Evolutionary conservation across 495 filamentous ascomycete genomes (phyloP), one percentile per base, ranked within the genome.

Genomic region (Arthonia radiata): DNA sequence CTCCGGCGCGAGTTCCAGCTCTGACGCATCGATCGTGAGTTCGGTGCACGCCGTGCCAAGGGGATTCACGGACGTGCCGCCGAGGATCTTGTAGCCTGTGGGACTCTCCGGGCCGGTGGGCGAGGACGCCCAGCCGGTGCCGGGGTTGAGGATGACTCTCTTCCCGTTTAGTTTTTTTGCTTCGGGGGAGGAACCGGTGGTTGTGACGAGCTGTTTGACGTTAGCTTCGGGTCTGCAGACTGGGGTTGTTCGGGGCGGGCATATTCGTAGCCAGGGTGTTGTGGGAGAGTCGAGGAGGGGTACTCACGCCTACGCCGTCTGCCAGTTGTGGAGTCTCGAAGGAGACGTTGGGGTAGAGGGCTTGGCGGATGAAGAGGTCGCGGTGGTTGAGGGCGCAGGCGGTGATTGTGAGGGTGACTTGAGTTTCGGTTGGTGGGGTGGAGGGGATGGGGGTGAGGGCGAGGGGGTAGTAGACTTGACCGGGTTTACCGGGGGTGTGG

Each of bases 331-430:
- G 78, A 16, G 62, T 47, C 26, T 61, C 52, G 45, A 89, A 90
- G 10, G 75, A 66, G 31, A 73, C 65, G 27, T 61, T 67, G 1
- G 82, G 82, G 56, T 93, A 93, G 22, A 90, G 65, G 39, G 80
- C 71, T 42, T 83, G 79, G 30, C 81, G 76, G 47, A 86, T 71
- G 57, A 90, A 90, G 38, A 82, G 60, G 46, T 92, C 81, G 29
- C 78, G 73, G 53, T 91, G 82, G 52, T 92, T 93, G 29, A 92
- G 67, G 10, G 81, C 66, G 5, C 70, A 72, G 23, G 79, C 73
- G 17, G 58, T 57, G 40, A 92, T 38, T 31, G 59, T 60, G 31
- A 93, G 39, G 17, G 79, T 53, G 31, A 89, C 46, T 36, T 86
- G 64, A 31, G 48, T 45, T 11, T 61, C 57, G 11, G 62, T 56